phyloP scores from a whole-genome alignment of 768 basidiomycete species.

The Termitomyces sp. region DNA sequence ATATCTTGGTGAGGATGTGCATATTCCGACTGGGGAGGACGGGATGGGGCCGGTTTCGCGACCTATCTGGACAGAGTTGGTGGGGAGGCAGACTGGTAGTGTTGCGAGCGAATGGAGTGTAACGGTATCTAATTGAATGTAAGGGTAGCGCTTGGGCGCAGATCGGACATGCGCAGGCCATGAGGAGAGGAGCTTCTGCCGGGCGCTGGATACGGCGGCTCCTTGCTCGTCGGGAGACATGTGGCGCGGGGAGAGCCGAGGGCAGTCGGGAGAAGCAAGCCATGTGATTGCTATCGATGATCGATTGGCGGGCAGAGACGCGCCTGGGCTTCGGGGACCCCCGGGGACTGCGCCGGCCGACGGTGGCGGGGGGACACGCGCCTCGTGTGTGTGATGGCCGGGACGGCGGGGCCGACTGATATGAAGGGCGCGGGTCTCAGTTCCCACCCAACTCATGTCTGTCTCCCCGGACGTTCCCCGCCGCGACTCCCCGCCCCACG shows the following conservation, averaged over 20 bases:
- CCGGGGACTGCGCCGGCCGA: not conserved
- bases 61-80: slow-evolving; percentile 65
- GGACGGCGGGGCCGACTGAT: slow-evolving; percentile 18
- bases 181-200: too few relatives aligned
- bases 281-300: not conserved
- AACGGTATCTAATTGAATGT: slow-evolving; percentile 24
- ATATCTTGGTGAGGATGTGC: slow-evolving; percentile 57
- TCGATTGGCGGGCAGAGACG: too few relatives aligned
- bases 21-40: slow-evolving; percentile 57
- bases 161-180: too few relatives aligned
- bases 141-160: too few relatives aligned
- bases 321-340: too few relatives aligned
- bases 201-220: too few relatives aligned
- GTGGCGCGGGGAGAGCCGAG: too few relatives aligned
- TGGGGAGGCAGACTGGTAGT: slow-evolving; percentile 74
- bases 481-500: not conserved
- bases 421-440: not conserved
- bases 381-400: slow-evolving; percentile 19
- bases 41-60: slow-evolving; percentile 80
- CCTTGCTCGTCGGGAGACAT: too few relatives aligned
- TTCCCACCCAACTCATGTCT: not conserved
- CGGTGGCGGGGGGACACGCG: slow-evolving; percentile 11
- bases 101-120: slow-evolving; percentile 82
- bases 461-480: slow-evolving; percentile 4
- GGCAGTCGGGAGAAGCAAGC: not conserved